These are phyloP conservation scores for Solanum chmielewskii DNA, from an alignment of 257 asterid species.

Conservation along the genomic window DNA sequence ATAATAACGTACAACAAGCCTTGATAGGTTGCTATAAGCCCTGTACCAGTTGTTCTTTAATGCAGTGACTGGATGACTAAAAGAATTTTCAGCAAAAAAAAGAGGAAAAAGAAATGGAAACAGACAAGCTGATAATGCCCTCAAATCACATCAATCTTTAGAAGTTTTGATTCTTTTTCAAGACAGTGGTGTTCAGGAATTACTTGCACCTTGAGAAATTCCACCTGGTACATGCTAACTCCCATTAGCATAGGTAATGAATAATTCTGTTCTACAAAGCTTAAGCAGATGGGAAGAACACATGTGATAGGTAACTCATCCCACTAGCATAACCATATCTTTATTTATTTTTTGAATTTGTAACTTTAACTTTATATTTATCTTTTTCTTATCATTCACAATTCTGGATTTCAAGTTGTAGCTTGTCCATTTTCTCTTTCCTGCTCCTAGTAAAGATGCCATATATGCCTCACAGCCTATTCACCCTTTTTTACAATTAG, in stretches of 20 bases:
- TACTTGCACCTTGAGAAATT: not conserved
- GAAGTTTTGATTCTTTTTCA: not conserved
- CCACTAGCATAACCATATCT: not conserved
- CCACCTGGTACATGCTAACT: not conserved
- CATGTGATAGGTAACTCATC: not conserved
- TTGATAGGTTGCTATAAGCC: not conserved
- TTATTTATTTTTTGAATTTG: too few species aligned
- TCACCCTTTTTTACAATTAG: not conserved
- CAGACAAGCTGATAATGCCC: not conserved
- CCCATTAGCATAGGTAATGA: not conserved
- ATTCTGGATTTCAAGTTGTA: not conserved
- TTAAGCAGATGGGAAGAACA: not conserved
- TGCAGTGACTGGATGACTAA: not conserved
- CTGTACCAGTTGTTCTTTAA: not conserved
- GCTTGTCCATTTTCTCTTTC: not conserved
- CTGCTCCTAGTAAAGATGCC: not conserved
- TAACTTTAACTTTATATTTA: not conserved
- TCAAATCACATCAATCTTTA: not conserved
- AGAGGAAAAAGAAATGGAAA: not conserved
- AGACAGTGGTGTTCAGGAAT: not conserved
- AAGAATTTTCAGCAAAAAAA: not conserved
- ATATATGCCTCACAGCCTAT: not conserved
- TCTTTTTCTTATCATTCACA: not conserved
- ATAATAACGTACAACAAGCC: not conserved
- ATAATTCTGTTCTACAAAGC: not conserved